phyloP scores from a whole-genome alignment of 176 grass and related monocot species.

The Echinochloa phyllopogon region DNA sequence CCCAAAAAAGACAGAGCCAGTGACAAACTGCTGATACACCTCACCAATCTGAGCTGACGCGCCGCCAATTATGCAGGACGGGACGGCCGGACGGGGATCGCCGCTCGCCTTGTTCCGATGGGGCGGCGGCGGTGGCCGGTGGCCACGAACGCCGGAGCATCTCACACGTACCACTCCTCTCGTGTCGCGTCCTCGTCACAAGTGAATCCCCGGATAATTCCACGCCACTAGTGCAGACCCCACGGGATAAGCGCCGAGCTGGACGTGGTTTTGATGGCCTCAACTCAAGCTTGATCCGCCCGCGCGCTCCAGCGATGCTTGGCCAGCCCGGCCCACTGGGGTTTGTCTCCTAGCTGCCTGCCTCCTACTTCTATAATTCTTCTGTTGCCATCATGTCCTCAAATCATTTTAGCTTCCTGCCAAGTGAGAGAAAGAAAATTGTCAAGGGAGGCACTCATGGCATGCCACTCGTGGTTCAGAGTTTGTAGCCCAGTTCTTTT shows the following conservation, averaged over 20 bases:
- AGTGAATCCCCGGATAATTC: not conserved
- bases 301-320: constrained; percentile 20
- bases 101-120: not conserved
- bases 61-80: constrained; percentile 36
- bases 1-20: not conserved
- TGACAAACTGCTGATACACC: not conserved
- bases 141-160: constrained; percentile 34
- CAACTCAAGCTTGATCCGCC: constrained; percentile 6
- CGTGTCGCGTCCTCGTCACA: constrained; percentile 30
- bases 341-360: constrained; percentile 35
- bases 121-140: constrained; percentile 12
- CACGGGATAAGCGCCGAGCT: constrained; percentile 64
- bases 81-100: constrained; percentile 2
- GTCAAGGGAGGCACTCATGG: not conserved
- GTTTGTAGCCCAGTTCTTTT: not conserved
- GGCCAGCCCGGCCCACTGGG: not conserved
- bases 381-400: constrained; percentile 27
- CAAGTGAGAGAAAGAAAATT: not conserved
- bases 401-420: not conserved
- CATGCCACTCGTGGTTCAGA: not conserved
- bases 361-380: not conserved
- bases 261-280: constrained; percentile 2
- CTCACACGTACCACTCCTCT: constrained; percentile 21
- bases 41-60: not conserved
- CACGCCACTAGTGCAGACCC: constrained; percentile 36